Evolutionary conservation across 768 basidiomycete genomes (phyloP).

Genomic region (Chlorophyllum brunneum): DNA sequence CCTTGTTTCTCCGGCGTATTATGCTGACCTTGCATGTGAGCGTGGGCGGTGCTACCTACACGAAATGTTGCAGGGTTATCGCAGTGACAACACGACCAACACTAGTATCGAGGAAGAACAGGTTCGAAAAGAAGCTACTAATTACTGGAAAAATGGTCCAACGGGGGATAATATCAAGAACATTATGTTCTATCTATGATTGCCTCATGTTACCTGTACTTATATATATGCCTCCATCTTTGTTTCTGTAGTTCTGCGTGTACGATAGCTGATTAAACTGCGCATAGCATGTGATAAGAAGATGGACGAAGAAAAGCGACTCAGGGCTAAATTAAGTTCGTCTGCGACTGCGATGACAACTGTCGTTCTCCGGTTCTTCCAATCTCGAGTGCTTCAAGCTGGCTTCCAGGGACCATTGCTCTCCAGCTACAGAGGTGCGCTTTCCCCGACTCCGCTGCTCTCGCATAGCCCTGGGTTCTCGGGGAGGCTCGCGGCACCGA

Average conservation of each 20-base stretch:
- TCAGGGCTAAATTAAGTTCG: no score
- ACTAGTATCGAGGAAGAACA: constrained; percentile 40
- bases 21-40: constrained; percentile 67
- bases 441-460: not conserved
- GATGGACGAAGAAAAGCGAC: no score
- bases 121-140: constrained; percentile 49
- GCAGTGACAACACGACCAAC: constrained; percentile 6
- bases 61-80: constrained; percentile 56
- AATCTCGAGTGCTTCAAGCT: not conserved
- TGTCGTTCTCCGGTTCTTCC: no score
- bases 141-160: constrained; percentile 57
- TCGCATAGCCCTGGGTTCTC: constrained; percentile 1
- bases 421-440: not conserved
- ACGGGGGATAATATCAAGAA: constrained; percentile 46
- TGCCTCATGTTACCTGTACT: not conserved
- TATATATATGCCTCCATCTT: not conserved
- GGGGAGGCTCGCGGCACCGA: not conserved
- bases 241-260: not conserved
- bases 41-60: constrained; percentile 73
- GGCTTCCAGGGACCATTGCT: not conserved
- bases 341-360: no score
- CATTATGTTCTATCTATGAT: constrained; percentile 75
- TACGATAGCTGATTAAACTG: no score
- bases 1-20: constrained; percentile 77
- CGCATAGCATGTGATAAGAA: no score